Evolutionary conservation across 2,329 filamentous ascomycete genomes (phyloP), one percentile per base, ranked within the genome.

Genomic region (Hypoxylon rubiginosum): DNA sequence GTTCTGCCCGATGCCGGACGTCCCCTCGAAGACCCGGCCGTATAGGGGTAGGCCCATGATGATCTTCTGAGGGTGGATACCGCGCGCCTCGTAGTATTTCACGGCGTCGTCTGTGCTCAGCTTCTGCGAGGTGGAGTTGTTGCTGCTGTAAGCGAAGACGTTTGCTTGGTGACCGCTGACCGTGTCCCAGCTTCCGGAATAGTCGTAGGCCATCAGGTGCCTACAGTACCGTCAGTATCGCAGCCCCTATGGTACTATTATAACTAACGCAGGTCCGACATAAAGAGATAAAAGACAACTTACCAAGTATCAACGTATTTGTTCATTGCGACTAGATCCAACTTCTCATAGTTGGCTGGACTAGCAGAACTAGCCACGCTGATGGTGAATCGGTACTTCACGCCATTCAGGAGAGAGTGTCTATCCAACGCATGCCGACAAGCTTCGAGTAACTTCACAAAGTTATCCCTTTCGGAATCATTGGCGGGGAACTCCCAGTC

Each of bases 21-120:
- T 95, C 48, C 86, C 82, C 54, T 84, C 81, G 74, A 96, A 96
- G 0, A 90, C 85, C n/a, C 92, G 89, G 0, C 92, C 93, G 75
- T 95, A 96, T 0, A 96, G 83, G 0, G 93, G 92, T 80, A 95
- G 86, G 0, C 92, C 92, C 32, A 96, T 79, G 6, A 92, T 85
- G 54, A 97, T 87, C 79, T 94, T 95, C 53, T 80, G 75, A 0
- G 87, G 69, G 0, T 84, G 72, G 8, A 96, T 84, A 8, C 88
- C 89, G 11, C 83, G 81, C 3, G 81, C 74, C 10, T 87, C 78
- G 79, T 94, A 94, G 72, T 86, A 86, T 8, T 81, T 76, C 26
- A 97, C 80, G 3, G 92, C 92, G 36, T 82, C 80, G 53, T 91
- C 82, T 2, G 90, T 91, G 80, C 84, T 90, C 80, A 90, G 92